Evolutionary conservation across 495 filamentous ascomycete species (phyloP).

Genomic region (Penicillium robsamsonii): DNA sequence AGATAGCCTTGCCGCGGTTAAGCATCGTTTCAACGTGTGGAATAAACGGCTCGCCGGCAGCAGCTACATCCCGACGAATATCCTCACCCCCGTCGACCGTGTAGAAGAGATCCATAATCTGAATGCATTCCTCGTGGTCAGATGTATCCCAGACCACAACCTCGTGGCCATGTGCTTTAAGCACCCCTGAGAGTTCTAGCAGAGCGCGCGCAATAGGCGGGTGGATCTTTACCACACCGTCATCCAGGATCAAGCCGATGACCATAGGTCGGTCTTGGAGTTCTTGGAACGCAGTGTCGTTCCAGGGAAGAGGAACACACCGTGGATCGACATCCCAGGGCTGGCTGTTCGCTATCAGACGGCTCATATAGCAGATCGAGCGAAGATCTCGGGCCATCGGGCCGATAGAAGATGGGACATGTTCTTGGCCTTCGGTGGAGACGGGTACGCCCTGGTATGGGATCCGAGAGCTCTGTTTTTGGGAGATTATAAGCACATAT

Average conservation of each 20-base stretch:
- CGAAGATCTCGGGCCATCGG: constrained; percentile 49
- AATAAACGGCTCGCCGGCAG: constrained; percentile 54
- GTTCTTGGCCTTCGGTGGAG: constrained; percentile 53
- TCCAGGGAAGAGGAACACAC: constrained; percentile 49
- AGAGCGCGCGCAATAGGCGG: constrained; percentile 49
- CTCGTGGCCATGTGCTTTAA: constrained; percentile 47
- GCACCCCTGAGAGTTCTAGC: constrained; percentile 30
- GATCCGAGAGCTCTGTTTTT: constrained; percentile 39
- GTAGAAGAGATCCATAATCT: constrained; percentile 52
- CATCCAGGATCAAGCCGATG: constrained; percentile 49
- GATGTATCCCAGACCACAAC: constrained; percentile 46
- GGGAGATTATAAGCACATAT: neutral
- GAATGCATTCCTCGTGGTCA: constrained; percentile 43
- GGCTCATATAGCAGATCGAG: constrained; percentile 40
- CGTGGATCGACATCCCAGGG: constrained; percentile 50
- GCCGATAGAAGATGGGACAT: constrained; percentile 51
- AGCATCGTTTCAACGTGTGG: constrained; percentile 48
- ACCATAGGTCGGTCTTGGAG: constrained; percentile 42
- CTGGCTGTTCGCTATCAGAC: constrained; percentile 34
- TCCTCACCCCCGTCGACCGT: constrained; percentile 56
- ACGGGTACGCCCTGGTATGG: constrained; percentile 49
- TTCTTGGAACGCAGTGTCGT: constrained; percentile 36
- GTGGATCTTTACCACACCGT: constrained; percentile 50
- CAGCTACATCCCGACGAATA: constrained; percentile 45
- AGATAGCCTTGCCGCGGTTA: constrained; percentile 50